Conservation (phyloP, 1,139 yeast species). For the Candida frijolesensis region DNA sequence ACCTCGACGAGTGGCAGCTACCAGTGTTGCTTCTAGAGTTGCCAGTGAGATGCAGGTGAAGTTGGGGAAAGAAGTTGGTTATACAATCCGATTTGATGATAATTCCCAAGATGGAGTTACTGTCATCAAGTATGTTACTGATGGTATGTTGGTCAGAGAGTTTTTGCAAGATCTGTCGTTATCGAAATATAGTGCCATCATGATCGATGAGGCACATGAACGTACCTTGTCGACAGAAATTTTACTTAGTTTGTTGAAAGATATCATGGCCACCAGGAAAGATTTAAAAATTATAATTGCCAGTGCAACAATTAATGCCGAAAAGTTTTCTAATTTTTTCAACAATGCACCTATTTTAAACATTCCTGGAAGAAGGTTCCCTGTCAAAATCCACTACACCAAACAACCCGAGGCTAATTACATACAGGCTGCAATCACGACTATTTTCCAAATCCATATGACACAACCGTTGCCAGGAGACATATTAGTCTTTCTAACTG, state of each 20-base stretch:
- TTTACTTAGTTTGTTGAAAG: slow-evolving; percentile 90
- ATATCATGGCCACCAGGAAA: slow-evolving; percentile 75
- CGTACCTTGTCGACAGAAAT: slow-evolving; percentile 96
- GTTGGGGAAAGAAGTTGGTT: slow-evolving; percentile 92
- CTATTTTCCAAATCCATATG: slow-evolving; percentile 96
- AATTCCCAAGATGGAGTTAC: slow-evolving; percentile 72
- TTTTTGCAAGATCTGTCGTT: slow-evolving; percentile 95
- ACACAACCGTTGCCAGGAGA: slow-evolving; percentile 87
- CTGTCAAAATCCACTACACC: slow-evolving; percentile 95
- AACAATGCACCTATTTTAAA: slow-evolving; percentile 91
- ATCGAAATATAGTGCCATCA: slow-evolving; percentile 80
- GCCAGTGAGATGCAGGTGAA: slow-evolving; percentile 95
- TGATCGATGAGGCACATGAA: slow-evolving; percentile 97
- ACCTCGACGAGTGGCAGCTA: slow-evolving; percentile 97
- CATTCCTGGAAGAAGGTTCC: slow-evolving; percentile 97
- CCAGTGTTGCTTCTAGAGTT: slow-evolving; percentile 95
- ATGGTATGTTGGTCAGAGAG: slow-evolving; percentile 96
- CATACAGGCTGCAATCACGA: slow-evolving; percentile 89
- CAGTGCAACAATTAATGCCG: slow-evolving; percentile 98
- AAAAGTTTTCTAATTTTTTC: slow-evolving; percentile 89
- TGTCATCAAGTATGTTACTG: slow-evolving; percentile 93
- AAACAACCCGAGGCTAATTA: slow-evolving; percentile 96
- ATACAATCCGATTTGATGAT: slow-evolving; percentile 90
- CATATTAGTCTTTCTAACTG: slow-evolving; percentile 83
- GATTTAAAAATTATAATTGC: slow-evolving; percentile 90